These are phyloP conservation scores for Grosmannia huntii DNA, from an alignment of 2,329 filamentous ascomycete species.

Conservation along the genomic window DNA sequence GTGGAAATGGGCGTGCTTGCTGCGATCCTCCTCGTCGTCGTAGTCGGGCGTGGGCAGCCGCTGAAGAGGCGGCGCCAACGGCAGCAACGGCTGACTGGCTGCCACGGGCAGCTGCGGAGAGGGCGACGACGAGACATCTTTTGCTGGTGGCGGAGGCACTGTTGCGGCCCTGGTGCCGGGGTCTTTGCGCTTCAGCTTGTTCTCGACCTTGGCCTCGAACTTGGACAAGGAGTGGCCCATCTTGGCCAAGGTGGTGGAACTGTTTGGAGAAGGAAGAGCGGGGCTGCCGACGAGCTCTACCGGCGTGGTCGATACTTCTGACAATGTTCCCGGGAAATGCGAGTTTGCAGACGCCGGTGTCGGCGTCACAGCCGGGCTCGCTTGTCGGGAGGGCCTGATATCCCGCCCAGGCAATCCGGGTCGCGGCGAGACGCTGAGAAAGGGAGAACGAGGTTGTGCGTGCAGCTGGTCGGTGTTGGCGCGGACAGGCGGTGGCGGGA, in stretches of 20 bases:
- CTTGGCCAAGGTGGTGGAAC: not conserved
- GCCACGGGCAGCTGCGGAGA: not conserved
- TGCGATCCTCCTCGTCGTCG: constrained; percentile 24
- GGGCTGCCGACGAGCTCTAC: not conserved
- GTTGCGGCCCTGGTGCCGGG: not conserved
- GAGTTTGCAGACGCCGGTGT: not conserved
- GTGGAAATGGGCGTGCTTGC: not conserved
- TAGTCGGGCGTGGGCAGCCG: constrained; percentile 38
- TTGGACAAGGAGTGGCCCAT: constrained; percentile 18
- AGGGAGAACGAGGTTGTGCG: constrained; percentile 3
- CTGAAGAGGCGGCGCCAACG: constrained; percentile 12
- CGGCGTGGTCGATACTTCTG: not conserved
- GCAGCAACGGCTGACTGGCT: not conserved
- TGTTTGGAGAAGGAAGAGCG: not conserved
- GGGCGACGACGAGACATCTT: not conserved
- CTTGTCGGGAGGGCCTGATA: constrained; percentile 15
- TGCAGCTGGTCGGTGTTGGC: constrained; percentile 1
- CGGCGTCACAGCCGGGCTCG: not conserved
- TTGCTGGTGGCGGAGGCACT: not conserved
- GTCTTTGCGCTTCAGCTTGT: constrained; percentile 6
- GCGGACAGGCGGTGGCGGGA: constrained; percentile 5
- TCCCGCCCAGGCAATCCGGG: constrained; percentile 17
- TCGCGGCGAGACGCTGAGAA: not conserved
- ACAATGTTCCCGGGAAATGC: not conserved
- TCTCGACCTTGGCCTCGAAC: constrained; percentile 14